Conservation (phyloP, 495 filamentous ascomycete species). For the Penicillium paxilli region DNA sequence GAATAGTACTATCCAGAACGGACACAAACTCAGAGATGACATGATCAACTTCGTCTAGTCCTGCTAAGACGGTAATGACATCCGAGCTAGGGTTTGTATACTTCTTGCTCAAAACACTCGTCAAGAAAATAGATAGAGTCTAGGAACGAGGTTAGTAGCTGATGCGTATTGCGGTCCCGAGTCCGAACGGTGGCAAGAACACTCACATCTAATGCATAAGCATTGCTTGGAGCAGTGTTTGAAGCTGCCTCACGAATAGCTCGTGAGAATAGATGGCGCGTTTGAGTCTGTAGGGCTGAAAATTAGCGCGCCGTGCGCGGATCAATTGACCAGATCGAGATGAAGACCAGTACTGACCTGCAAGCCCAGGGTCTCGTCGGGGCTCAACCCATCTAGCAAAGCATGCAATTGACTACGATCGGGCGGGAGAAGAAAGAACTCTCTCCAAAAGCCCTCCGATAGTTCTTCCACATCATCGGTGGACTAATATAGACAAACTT, state of each 20-base stretch:
- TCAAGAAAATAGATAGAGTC: conserved; percentile 90
- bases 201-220: conserved; percentile 87
- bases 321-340: background rate
- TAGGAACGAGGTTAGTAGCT: conserved; percentile 53
- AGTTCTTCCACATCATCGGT: conserved; percentile 59
- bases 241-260: conserved; percentile 69
- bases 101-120: conserved; percentile 76
- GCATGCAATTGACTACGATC: conserved; percentile 64
- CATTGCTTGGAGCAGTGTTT: conserved; percentile 61
- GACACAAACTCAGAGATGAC: conserved; percentile 88
- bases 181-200: no score
- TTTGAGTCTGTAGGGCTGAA: conserved; percentile 54
- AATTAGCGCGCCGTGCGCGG: conserved; percentile 12
- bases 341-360: conserved; percentile 57
- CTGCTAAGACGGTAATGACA: conserved; percentile 85
- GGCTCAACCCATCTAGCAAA: conserved; percentile 64
- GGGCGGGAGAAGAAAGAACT: conserved; percentile 88
- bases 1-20: conserved; percentile 76
- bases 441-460: conserved; percentile 91
- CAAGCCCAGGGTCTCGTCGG: conserved; percentile 73
- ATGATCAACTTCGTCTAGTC: conserved; percentile 80
- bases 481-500: conserved; percentile 1
- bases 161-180: no score
- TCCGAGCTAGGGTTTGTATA: conserved; percentile 97
- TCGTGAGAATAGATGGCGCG: conserved; percentile 73